A percentile compares a stretch with the other conserved stretches of the same genome.
These are phyloP conservation scores for Lactarius trivialis DNA, from an alignment of 768 basidiomycete genomes.

Conservation along the genomic window DNA sequence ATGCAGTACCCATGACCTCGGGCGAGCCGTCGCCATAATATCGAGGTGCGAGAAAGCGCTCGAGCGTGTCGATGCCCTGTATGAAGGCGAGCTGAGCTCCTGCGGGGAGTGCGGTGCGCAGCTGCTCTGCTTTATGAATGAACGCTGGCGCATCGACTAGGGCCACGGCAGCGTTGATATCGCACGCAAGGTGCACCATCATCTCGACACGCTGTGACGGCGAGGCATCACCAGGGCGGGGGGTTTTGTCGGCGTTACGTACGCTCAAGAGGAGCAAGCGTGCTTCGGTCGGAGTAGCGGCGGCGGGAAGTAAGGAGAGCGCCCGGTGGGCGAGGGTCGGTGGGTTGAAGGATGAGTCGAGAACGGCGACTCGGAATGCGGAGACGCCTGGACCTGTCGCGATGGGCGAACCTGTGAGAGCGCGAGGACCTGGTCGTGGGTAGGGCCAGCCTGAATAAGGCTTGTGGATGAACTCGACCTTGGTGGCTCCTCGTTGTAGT, in stretches of 20 bases:
- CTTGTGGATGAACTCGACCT: conserved; percentile 54
- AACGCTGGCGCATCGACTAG: conserved; percentile 87
- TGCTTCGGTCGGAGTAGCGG: conserved; percentile 48
- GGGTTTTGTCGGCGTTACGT: conserved; percentile 77
- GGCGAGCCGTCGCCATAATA: conserved; percentile 51
- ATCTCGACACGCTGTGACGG: conserved; percentile 78
- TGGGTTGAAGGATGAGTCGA: conserved; percentile 93
- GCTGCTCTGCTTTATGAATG: conserved; percentile 63
- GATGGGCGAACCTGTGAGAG: conserved; percentile 17
- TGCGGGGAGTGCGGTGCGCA: conserved; percentile 46
- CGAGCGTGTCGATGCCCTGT: conserved; percentile 80
- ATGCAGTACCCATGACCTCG: conserved; percentile 46
- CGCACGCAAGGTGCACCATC: conserved; percentile 65
- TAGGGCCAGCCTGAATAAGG: conserved; percentile 65
- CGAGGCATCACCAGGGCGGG: conserved; percentile 65
- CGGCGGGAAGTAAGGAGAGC: conserved; percentile 39
- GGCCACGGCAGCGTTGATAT: conserved; percentile 60
- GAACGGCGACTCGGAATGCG: conserved; percentile 53
- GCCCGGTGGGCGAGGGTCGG: conserved; percentile 82
- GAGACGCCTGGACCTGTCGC: neutral
- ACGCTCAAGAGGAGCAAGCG: conserved; percentile 76
- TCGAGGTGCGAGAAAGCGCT: conserved; percentile 65
- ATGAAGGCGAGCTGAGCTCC: conserved; percentile 59
- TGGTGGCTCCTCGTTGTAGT: conserved; percentile 41
- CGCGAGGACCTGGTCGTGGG: conserved; percentile 26